Evolutionary conservation across 1,139 yeast genomes (phyloP).

Genomic region (Protomyces pachydermus): DNA sequence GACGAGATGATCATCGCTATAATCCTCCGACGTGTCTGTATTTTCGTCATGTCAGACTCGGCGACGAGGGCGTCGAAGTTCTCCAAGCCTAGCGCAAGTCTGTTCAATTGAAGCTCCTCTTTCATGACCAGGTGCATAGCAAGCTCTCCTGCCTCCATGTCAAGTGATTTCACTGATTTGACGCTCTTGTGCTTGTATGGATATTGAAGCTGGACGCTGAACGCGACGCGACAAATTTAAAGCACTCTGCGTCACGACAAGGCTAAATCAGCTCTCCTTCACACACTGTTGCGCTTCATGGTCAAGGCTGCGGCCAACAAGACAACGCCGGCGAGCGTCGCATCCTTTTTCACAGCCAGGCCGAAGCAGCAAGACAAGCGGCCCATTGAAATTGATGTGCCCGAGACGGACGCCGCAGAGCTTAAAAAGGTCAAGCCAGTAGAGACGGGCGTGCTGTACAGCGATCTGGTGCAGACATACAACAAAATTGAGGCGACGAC

Average conservation of each 20-base stretch:
- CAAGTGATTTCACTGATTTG: no score
- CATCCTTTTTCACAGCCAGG: not conserved
- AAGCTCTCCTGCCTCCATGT: no score
- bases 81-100: no score
- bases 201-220: no score
- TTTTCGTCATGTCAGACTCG: no score
- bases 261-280: not conserved
- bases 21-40: no score
- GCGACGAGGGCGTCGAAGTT: no score
- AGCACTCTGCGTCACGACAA: not conserved
- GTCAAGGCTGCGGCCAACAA: not conserved
- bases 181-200: no score
- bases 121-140: no score
- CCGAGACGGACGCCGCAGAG: not conserved
- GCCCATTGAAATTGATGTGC: not conserved
- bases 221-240: no score
- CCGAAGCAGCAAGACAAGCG: not conserved
- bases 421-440: not conserved
- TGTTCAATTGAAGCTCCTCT: no score
- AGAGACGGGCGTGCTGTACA: constrained; percentile 7
- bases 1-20: no score
- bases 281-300: not conserved
- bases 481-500: constrained; percentile 31
- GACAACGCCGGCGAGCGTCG: not conserved
- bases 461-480: constrained; percentile 29